phyloP scores from a whole-genome alignment of 2,329 filamentous ascomycete species.

The Fusarium agapanthi region DNA sequence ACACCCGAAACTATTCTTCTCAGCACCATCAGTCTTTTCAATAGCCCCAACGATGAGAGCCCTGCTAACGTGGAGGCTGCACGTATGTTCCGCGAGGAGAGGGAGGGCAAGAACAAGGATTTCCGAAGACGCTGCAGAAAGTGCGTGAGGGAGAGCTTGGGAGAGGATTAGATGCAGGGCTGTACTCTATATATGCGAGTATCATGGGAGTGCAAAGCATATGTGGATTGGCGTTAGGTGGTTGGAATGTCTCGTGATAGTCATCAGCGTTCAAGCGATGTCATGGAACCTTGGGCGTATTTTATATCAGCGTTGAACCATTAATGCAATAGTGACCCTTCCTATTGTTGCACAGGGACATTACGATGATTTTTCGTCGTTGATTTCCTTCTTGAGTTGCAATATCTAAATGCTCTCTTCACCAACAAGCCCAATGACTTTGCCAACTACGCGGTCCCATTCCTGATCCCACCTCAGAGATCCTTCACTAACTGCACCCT shows the following conservation, averaged over 20 bases:
- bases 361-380: not conserved
- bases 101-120: slow-evolving; percentile 67
- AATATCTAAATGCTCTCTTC: slow-evolving; percentile 21
- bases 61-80: slow-evolving; percentile 96
- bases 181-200: not conserved
- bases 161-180: slow-evolving; percentile 64
- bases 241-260: slow-evolving; percentile 2
- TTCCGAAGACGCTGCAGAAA: slow-evolving; percentile 82
- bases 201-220: not conserved
- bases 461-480: slow-evolving; percentile 87
- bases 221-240: slow-evolving; percentile 19
- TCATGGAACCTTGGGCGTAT: slow-evolving; percentile 29
- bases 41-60: slow-evolving; percentile 93
- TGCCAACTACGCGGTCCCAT: slow-evolving; percentile 85
- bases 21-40: slow-evolving; percentile 90
- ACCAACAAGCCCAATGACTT: slow-evolving; percentile 65
- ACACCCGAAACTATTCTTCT: slow-evolving; percentile 93
- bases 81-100: slow-evolving; percentile 83
- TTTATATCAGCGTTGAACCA: slow-evolving; percentile 22
- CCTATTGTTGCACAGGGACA: not conserved
- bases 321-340: not conserved
- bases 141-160: slow-evolving; percentile 83
- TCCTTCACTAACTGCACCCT: slow-evolving; percentile 79
- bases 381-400: not conserved
- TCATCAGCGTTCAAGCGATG: slow-evolving; percentile 30